A percentile compares a stretch with the other conserved stretches of the same genome.
These are phyloP conservation scores for Calophaca sinica DNA, from an alignment of 306 rosid genomes.

Conservation along the genomic window DNA sequence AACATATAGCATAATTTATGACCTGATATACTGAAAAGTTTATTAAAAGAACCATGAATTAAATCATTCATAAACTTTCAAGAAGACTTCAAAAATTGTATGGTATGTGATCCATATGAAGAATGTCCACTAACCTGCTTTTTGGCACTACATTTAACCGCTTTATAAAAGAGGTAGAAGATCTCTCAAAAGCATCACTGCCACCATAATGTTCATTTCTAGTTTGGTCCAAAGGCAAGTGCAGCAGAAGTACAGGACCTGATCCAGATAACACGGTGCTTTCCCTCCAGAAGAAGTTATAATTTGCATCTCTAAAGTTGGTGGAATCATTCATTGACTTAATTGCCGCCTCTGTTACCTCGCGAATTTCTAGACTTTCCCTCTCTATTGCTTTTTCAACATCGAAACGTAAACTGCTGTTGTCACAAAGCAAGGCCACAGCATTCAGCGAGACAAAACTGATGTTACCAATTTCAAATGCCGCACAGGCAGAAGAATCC, in stretches of 20 bases:
- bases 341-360: constrained; percentile 27
- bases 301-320: constrained; percentile 30
- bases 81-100: constrained; percentile 20
- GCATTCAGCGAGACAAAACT: constrained; percentile 71
- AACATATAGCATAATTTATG: not conserved
- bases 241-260: constrained; percentile 72
- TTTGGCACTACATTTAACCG: constrained; percentile 35
- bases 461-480: constrained; percentile 65
- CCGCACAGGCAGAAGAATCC: constrained; percentile 66
- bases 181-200: constrained; percentile 29
- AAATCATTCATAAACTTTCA: constrained; percentile 19
- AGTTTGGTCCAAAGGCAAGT: constrained; percentile 58
- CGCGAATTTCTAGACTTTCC: constrained; percentile 56
- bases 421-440: constrained; percentile 68
- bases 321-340: constrained; percentile 24
- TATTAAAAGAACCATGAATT: constrained; percentile 4
- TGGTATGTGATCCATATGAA: constrained; percentile 20
- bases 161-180: constrained; percentile 37
- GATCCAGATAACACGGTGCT: constrained; percentile 55
- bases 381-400: constrained; percentile 74
- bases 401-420: constrained; percentile 60
- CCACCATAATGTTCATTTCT: constrained; percentile 35
- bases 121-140: constrained; percentile 58
- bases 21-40: not conserved
- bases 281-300: constrained; percentile 56